Percentiles rank a stretch among this genome's conserved stretches.
These are phyloP conservation scores for Puccinia hordei DNA, from an alignment of 1,284 basidiomycete genomes.

Conservation along the genomic window DNA sequence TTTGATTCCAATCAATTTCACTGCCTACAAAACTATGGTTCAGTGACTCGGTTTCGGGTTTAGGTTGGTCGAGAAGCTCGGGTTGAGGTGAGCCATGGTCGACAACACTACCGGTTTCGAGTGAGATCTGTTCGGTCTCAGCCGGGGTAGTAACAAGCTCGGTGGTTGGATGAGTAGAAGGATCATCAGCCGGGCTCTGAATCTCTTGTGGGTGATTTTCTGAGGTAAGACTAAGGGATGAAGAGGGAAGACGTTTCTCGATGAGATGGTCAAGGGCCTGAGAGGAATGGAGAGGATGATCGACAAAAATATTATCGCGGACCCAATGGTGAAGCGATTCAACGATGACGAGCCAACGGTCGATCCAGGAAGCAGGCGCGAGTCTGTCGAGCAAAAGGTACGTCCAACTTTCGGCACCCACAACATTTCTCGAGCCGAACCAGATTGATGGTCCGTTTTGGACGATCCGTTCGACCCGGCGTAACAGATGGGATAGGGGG, in stretches of 20 bases:
- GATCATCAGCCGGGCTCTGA: not conserved
- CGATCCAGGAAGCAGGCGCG: not conserved
- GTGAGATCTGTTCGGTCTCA: not conserved
- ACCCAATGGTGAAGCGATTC: constrained; percentile 44
- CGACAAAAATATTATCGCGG: not conserved
- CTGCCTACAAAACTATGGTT: constrained; percentile 43
- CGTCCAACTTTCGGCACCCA: constrained; percentile 18
- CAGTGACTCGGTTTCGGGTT: not conserved
- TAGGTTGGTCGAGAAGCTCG: not conserved
- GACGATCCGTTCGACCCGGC: constrained; percentile 19
- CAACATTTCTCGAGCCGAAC: not conserved
- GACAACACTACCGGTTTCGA: constrained; percentile 40
- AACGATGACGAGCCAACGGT: constrained; percentile 23
- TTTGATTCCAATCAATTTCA: constrained; percentile 45
- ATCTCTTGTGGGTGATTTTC: not conserved
- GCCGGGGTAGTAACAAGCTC: too few species aligned
- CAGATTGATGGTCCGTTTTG: not conserved
- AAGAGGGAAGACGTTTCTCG: constrained; percentile 24
- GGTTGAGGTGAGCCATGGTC: not conserved
- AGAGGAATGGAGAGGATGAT: constrained; percentile 1
- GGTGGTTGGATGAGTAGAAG: not conserved
- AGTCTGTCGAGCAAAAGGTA: constrained; percentile 16
- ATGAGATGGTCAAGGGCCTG: constrained; percentile 30
- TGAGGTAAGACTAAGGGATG: not conserved
- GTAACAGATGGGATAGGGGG: constrained; percentile 16